Base-by-base conservation (phyloP, 1,284 basidiomycete genomes). In the Puccinia triticina region DNA sequence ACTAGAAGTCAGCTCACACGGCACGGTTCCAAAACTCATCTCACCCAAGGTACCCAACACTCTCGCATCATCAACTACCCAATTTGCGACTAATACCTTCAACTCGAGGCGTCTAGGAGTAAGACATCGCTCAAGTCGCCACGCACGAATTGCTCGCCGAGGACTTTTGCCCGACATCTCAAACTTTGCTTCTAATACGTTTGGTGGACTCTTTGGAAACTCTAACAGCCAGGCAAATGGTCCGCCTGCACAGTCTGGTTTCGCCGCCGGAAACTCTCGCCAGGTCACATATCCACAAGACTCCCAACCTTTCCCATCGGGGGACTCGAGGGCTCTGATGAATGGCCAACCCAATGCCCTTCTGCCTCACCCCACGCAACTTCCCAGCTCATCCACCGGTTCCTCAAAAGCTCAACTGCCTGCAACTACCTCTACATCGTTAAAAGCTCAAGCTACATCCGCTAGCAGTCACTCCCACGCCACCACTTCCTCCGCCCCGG, bases 11-110 rank as follows among this genome's bases (percentile, higher is more conserved):
- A 50, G 48, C 48, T 48, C 29, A 26, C 23, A 50, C 29, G 32
- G 46, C 48, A 32, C 71, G 48, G 26, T 32, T 73, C 26, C 26
- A 73, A 53, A 34, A 53, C 48, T 26, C n/a, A 73, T 34, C 48
- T 32, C 34, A 1, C 2, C 48, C 23, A 34, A 43, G 3, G 71
- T 29, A 46, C 40, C 48, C 2, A 26, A 50, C 11, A 5, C 26
- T 2, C 11, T 21, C 43, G 26, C 48, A n/a, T 7, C 48, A 50
- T 21, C 29, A 48, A 73, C 29, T 26, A 50, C 48, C n/a, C 2
- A 50, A 50, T 73, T 53, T 34, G 11, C 8, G 34, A 29, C n/a
- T 12, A 73, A 53, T 11, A 73, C 16, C 11, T 53, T 26, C 21
- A 46, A 50, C 26, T 26, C 71, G 18, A 73, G 29, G 29, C 71